Base-by-base conservation (phyloP, 441 rosid genomes). In the Hura crepitans region DNA sequence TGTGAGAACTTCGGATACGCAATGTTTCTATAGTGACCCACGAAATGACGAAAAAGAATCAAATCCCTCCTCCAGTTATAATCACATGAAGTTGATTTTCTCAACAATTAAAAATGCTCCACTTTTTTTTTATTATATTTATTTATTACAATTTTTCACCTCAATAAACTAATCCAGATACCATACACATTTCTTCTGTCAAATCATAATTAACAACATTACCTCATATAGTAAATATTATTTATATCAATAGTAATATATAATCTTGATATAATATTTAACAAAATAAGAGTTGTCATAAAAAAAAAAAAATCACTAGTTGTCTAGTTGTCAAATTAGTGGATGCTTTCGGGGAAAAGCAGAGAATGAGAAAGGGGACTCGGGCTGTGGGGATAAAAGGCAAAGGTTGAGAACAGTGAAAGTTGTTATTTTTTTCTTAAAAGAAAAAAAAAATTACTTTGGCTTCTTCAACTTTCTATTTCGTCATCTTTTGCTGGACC, bases 391-490 rank as follows among this genome's bases (percentile, higher is more conserved):
- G 30, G 49, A 46, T 43, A 66, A 74, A 72, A 70, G 73, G 63
- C 30, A 63, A 25, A 42, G 65, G 70, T 79, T 67, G 79, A 76
- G 72, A 74, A 72, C 55, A 72, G 84, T 78, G 82, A 69, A 75
- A 77, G 72, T 6, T 13, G 54, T 13, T 59, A 6, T 14, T 60
- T 22, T 13, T 12, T 33, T 9, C 30, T 37, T 47, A 2, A 23
- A 51, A 22, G 25, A 22, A 51, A 18, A 18, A 2, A n/a, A 20
- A 51, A 20, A 5, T 39, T 25, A 28, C 43, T 23, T 25, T 9
- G 6, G 8, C 14, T 4, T 57, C 18, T 45, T 31, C 13, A 35
- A 47, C 74, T 77, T 74, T 66, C 30, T 33, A 35, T 33, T 72
- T 37, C 51, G 65, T 43, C 6, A 49, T 56, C 73, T 30, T 17